Percentiles rank a stretch among this genome's conserved stretches.
phyloP scores from a whole-genome alignment of 2,329 filamentous ascomycete genomes.

The Fusarium bactridioides region DNA sequence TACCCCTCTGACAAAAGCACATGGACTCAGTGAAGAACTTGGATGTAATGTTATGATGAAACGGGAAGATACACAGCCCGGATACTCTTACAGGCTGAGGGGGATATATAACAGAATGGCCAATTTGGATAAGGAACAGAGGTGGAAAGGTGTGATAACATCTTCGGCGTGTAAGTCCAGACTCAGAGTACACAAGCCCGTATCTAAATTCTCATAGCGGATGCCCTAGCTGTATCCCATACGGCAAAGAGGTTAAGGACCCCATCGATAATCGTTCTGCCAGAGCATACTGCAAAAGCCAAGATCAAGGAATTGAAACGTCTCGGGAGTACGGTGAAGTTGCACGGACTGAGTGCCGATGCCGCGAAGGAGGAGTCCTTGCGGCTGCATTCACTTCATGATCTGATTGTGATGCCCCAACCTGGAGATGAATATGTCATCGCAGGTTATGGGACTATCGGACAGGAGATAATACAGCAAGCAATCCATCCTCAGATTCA shows the following conservation, averaged over 20 bases:
- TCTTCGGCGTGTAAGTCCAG: background rate
- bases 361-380: rapidly evolving
- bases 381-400: background rate
- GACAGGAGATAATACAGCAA: background rate
- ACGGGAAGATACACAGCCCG: background rate
- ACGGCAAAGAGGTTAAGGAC: background rate
- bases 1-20: background rate
- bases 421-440: background rate
- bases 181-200: background rate
- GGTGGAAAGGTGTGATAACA: background rate
- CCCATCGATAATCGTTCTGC: background rate
- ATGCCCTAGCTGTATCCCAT: background rate
- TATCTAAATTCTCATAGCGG: background rate
- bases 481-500: rapidly evolving
- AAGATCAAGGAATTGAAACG: background rate
- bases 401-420: rapidly evolving
- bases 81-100: background rate
- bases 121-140: background rate
- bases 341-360: background rate
- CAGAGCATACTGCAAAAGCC: rapidly evolving
- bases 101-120: background rate
- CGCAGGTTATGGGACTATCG: background rate
- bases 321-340: background rate
- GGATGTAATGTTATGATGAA: background rate
- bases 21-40: background rate